phyloP scores from a whole-genome alignment of 192 early-diverging fungal species.

The Allomyces javanicus region DNA sequence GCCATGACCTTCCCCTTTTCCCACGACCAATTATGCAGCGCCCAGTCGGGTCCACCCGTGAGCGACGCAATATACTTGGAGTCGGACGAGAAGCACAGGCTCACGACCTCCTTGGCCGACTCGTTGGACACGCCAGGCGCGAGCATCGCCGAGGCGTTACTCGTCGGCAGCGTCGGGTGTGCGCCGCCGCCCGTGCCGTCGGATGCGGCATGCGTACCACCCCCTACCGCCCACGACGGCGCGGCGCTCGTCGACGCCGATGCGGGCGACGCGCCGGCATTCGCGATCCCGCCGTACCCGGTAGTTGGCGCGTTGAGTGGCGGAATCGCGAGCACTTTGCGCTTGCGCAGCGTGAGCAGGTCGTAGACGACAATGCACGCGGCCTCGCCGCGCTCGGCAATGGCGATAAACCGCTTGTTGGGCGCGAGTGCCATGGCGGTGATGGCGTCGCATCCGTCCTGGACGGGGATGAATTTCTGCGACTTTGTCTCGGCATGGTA shows the following conservation, averaged over 20 bases:
- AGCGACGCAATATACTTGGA: conserved; percentile 33
- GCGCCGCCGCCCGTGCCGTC: background rate
- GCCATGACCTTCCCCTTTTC: conserved; percentile 35
- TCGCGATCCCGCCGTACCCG: too few relatives aligned
- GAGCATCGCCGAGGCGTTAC: background rate
- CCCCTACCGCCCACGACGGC: background rate
- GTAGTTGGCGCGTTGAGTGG: too few relatives aligned
- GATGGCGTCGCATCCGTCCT: conserved; percentile 28
- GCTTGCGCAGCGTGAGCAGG: conserved; percentile 24
- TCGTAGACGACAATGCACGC: conserved; percentile 26
- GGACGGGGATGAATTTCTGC: conserved; percentile 32
- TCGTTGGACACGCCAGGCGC: background rate
- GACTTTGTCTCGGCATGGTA: conserved; percentile 31
- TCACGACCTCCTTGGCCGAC: conserved; percentile 25
- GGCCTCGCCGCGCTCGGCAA: conserved; percentile 28
- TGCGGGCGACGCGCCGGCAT: background rate
- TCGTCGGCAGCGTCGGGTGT: background rate
- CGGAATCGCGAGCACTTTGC: conserved; percentile 19
- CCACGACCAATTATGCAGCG: conserved; percentile 35
- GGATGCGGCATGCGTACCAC: background rate
- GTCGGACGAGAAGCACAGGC: conserved; percentile 32
- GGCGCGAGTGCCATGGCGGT: conserved; percentile 21
- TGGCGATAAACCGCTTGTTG: conserved; percentile 31
- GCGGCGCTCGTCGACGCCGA: too few relatives aligned
- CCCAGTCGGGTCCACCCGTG: conserved; percentile 34